These are phyloP conservation scores for Ottelia alismoides DNA, from an alignment of 106 monocot species.

Conservation along the genomic window DNA sequence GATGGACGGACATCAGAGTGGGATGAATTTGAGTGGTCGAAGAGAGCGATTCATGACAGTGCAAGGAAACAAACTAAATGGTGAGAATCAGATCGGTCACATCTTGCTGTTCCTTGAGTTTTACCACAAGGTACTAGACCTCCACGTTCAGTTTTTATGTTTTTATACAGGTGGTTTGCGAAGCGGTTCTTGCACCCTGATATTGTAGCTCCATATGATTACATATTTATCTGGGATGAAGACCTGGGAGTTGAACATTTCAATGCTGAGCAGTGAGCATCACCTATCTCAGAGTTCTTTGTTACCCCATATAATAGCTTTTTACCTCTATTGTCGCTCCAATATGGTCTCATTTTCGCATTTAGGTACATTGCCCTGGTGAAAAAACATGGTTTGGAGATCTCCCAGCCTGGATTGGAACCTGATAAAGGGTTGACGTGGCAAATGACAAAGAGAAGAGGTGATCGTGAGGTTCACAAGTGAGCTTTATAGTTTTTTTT, in stretches of 20 bases:
- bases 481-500: neutral
- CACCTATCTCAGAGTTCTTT: too few species aligned
- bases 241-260: constrained; percentile 18
- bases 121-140: too few species aligned
- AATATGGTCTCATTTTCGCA: too few species aligned
- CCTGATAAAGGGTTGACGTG: neutral
- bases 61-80: constrained; percentile 20
- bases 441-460: constrained; percentile 3
- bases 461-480: constrained; percentile 8
- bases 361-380: constrained; percentile 9
- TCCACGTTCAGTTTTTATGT: too few species aligned
- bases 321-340: too few species aligned
- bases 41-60: constrained; percentile 13
- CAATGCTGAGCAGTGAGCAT: constrained; percentile 15
- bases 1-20: constrained; percentile 8
- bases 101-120: too few species aligned
- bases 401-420: constrained; percentile 9
- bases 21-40: constrained; percentile 23
- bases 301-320: too few species aligned
- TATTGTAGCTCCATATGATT: constrained; percentile 16
- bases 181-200: constrained; percentile 22
- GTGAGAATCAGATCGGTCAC: too few species aligned
- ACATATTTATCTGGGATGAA: constrained; percentile 22
- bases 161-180: constrained; percentile 21
- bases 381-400: constrained; percentile 11